Evolutionary conservation across 768 basidiomycete genomes (phyloP).

Genomic region (Collybia mongolica): DNA sequence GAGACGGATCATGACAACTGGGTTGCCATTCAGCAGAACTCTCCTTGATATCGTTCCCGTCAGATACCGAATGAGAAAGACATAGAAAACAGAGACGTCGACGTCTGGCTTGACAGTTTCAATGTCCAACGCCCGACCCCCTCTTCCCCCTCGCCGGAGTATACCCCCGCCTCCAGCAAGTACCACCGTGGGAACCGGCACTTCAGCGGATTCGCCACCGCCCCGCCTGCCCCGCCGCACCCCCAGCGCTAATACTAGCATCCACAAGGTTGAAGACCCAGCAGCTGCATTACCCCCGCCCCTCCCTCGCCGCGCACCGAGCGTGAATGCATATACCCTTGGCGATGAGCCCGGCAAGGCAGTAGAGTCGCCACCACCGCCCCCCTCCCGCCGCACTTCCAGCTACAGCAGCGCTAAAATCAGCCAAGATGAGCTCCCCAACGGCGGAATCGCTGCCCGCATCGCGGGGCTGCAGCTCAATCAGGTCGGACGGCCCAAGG

Average conservation of each 20-base stretch:
- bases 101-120: neutral
- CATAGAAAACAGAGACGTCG: neutral
- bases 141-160: constrained; percentile 24
- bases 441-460: constrained; percentile 25
- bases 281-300: too few relatives aligned
- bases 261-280: too few relatives aligned
- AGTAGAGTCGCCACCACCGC: neutral
- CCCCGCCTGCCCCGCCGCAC: too few relatives aligned
- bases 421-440: constrained; percentile 3
- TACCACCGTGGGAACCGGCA: neutral
- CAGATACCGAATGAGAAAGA: neutral
- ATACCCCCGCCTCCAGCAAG: constrained; percentile 19
- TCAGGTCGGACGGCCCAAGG: constrained; percentile 15
- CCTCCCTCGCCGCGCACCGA: too few relatives aligned
- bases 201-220: too few relatives aligned
- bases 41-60: too few relatives aligned
- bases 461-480: constrained; percentile 28
- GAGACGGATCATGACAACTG: too few relatives aligned
- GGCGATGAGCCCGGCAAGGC: too few relatives aligned
- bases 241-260: too few relatives aligned
- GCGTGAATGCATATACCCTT: too few relatives aligned
- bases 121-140: constrained; percentile 15
- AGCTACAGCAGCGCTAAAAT: neutral
- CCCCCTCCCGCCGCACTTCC: neutral
- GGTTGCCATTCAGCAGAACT: too few relatives aligned